Evolutionary conservation across 164 flowering plant species (phyloP), one percentile per base, ranked within the genome.

Genomic region (Vitis cinerea): DNA sequence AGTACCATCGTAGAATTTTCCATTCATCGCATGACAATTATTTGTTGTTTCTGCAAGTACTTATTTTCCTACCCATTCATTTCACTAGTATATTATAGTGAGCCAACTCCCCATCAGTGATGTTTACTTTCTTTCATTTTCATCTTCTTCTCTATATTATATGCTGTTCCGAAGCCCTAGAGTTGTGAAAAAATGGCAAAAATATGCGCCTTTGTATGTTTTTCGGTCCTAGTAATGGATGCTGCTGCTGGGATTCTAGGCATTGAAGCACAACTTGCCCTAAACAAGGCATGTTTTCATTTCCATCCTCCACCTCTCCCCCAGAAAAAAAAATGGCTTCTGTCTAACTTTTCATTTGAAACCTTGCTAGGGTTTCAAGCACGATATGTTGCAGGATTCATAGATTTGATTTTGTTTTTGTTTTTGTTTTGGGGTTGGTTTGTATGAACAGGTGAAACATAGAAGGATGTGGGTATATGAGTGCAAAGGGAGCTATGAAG

Each of bases 181-280:
- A 50, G 56, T 10, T n/a, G 13, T 47, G 27, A 12, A 30, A 13
- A 65, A 15, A 65, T 65, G 68, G 68, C 58, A 9, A 51, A 27
- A 17, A 2, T 53, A 3, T 30, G 68, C 8, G 37, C 16, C 1
- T 13, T 66, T 9, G 50, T 55, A 7, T 66, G 69, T 12, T 10
- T 50, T 6, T 3, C 37, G 51, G 17, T 50, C 19, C 61, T 66
- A 4, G 69, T 30, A 2, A 55, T 55, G 60, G 69, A 66, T 47
- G 61, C 14, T 7, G 23, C n/a, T 15, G 69, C 69, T 37, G 69
- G 69, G 9, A 31, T 66, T 55, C 69, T 66, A 3, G 50, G 27
- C 48, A 30, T 66, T 13, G 16, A 66, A 55, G 69, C 60, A 30
- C 14, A 66, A 66, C 9, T 30, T 17, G 56, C 69, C 13, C 48